A percentile compares a stretch with the other conserved stretches of the same genome.
Evolutionary conservation across 768 basidiomycete genomes (phyloP).

Genomic region (Phaffia australis): DNA sequence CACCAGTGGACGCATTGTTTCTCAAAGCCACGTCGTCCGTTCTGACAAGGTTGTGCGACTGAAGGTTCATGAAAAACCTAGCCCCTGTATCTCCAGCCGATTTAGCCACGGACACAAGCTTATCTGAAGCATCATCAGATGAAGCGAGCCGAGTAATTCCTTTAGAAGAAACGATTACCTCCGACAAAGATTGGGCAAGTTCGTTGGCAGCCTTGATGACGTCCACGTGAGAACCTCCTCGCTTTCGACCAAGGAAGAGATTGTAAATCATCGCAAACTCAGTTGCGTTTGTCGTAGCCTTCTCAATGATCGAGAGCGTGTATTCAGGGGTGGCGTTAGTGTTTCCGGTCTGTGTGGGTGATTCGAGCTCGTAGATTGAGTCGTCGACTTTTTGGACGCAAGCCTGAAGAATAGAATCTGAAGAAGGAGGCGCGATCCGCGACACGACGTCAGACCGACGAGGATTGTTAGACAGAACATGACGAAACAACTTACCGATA

Average conservation of each 20-base stretch:
- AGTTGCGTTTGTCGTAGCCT: conserved; percentile 82
- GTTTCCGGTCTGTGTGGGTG: conserved; percentile 86
- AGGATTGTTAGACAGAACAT: neutral
- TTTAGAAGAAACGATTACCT: conserved; percentile 86
- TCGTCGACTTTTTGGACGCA: conserved; percentile 97
- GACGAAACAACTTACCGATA: conserved; percentile 53
- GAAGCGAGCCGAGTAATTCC: conserved; percentile 86
- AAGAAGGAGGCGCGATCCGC: neutral
- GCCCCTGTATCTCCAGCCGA: conserved; percentile 75
- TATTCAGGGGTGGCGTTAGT: conserved; percentile 97
- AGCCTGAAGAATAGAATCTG: conserved; percentile 91
- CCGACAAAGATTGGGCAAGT: conserved; percentile 81
- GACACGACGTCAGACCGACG: neutral
- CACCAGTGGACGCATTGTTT: conserved; percentile 76
- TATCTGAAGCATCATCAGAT: conserved; percentile 85
- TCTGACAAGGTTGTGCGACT: conserved; percentile 80
- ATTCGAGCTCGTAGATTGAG: conserved; percentile 93
- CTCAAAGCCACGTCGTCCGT: conserved; percentile 79
- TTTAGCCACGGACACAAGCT: conserved; percentile 73
- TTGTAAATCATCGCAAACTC: conserved; percentile 94
- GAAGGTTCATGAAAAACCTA: conserved; percentile 86
- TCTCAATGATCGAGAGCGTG: conserved; percentile 95
- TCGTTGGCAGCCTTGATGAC: conserved; percentile 97
- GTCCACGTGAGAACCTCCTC: conserved; percentile 88
- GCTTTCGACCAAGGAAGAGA: conserved; percentile 66